Percentiles rank a stretch among this genome's conserved stretches.
Evolutionary conservation across 2,329 filamentous ascomycete genomes (phyloP).

Genomic region (Rhynchosporium secalis): DNA sequence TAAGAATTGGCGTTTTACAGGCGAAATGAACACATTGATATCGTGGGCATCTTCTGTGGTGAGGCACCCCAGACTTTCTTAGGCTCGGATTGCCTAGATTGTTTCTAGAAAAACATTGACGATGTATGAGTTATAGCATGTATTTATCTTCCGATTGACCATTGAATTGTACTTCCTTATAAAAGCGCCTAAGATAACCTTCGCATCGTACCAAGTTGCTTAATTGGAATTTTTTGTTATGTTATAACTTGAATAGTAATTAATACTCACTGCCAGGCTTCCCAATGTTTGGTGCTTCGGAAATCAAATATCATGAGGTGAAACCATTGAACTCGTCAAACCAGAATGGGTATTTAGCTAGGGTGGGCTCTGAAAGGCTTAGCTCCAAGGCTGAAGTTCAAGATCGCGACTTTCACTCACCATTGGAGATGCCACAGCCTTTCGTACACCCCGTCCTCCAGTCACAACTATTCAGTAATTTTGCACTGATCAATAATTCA

Average conservation of each 20-base stretch:
- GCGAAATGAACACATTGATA: constrained; percentile 6
- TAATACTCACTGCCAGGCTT: not conserved
- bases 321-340: not conserved
- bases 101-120: constrained; percentile 37
- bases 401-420: not conserved
- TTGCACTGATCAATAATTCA: not conserved
- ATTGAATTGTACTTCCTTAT: not conserved
- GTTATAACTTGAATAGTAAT: too few species aligned
- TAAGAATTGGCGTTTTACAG: constrained; percentile 18
- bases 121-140: constrained; percentile 21
- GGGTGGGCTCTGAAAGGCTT: not conserved
- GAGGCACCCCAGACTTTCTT: constrained; percentile 11
- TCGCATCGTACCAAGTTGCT: too few species aligned
- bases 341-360: not conserved
- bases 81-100: constrained; percentile 33
- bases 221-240: too few species aligned
- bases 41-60: constrained; percentile 6
- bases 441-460: not conserved
- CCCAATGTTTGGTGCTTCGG: not conserved
- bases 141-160: not conserved
- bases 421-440: not conserved
- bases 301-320: not conserved
- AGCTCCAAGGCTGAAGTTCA: constrained; percentile 2
- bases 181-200: too few species aligned
- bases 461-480: not conserved